Conservation (phyloP, 164 flowering plant species). For the Protea cynaroides region DNA sequence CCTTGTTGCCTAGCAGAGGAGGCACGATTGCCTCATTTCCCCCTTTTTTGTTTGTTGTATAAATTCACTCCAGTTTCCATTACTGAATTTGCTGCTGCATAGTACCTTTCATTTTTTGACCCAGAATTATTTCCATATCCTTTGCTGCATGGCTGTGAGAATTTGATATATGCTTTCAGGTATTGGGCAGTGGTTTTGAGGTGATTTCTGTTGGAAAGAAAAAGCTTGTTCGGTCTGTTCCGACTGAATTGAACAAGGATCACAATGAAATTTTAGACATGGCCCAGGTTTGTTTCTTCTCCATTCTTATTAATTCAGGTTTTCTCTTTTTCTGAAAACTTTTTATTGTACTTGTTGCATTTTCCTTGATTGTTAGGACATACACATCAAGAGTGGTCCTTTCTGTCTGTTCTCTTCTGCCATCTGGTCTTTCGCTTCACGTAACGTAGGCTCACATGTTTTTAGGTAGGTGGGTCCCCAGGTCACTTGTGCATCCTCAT, state of each 20-base stretch:
- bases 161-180: constrained; percentile 33
- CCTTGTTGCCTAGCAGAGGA: too few relatives aligned
- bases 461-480: too few relatives aligned
- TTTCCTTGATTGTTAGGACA: neutral
- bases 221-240: constrained; percentile 92
- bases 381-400: neutral
- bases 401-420: neutral
- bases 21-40: too few relatives aligned
- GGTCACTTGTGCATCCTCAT: too few relatives aligned
- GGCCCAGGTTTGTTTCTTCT: constrained; percentile 62
- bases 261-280: constrained; percentile 94
- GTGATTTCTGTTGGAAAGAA: constrained; percentile 88
- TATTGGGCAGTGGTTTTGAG: constrained; percentile 88
- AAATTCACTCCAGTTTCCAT: too few relatives aligned
- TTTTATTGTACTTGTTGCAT: neutral
- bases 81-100: too few relatives aligned
- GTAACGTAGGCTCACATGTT: too few relatives aligned
- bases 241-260: constrained; percentile 94
- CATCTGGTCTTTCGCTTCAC: too few relatives aligned
- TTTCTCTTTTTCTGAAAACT: neutral
- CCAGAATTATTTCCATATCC: too few relatives aligned
- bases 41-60: too few relatives aligned
- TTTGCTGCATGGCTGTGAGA: neutral
- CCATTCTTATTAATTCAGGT: neutral
- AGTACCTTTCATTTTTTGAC: too few relatives aligned